Conservation (phyloP, 352 stramenopile species). For the Thalassiosira pacifica region DNA sequence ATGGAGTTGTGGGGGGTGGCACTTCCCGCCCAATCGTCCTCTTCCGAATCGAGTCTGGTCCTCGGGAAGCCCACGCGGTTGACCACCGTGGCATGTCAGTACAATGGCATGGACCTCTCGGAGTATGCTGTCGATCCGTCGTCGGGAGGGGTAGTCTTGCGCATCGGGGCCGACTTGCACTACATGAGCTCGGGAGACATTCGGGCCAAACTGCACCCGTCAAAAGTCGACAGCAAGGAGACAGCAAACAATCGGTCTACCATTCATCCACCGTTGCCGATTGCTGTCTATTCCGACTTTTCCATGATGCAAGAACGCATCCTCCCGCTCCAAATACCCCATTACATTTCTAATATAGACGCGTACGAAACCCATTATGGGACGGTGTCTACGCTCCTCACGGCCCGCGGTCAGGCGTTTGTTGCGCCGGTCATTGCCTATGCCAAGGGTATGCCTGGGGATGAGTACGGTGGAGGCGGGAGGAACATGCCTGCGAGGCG, state of each 20-base stretch:
- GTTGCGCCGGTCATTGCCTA: conserved; percentile 62
- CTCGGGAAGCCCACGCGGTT: conserved; percentile 50
- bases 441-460: conserved; percentile 14
- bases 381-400: conserved; percentile 60
- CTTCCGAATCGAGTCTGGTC: background rate
- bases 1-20: conserved; percentile 80
- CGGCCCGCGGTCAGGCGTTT: conserved; percentile 74
- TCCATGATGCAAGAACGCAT: conserved; percentile 74
- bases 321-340: conserved; percentile 54
- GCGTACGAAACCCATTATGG: conserved; percentile 67
- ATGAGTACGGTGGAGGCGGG: conserved; percentile 60
- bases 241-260: background rate
- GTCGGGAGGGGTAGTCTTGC: conserved; percentile 63
- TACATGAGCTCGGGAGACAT: conserved; percentile 47
- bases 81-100: conserved; percentile 73
- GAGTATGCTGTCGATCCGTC: conserved; percentile 76
- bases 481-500: conserved; percentile 70
- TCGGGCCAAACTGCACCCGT: conserved; percentile 34
- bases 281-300: conserved; percentile 81
- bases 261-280: conserved; percentile 47
- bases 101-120: conserved; percentile 68
- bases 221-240: background rate
- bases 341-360: conserved; percentile 60
- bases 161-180: conserved; percentile 81
- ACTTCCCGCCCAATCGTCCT: conserved; percentile 33